Percentiles rank a stretch among this genome's conserved stretches.
phyloP scores from a whole-genome alignment of 768 basidiomycete species.

The Calocera viscosa region DNA sequence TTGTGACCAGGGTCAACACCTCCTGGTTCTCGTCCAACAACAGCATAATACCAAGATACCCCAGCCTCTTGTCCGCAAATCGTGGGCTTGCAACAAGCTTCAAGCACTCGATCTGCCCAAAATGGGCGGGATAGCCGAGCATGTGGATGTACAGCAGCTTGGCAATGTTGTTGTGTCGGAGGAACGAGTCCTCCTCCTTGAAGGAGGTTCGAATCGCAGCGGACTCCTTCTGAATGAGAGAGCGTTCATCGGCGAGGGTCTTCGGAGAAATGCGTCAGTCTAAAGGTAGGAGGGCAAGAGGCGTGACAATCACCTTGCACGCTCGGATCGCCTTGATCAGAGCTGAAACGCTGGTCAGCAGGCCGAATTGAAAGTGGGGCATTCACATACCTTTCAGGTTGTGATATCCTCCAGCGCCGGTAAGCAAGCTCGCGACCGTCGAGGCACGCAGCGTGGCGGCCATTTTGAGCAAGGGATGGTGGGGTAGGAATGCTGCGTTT shows the following conservation, averaged over 20 bases:
- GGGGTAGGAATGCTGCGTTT: constrained; percentile 1
- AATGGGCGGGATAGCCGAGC: constrained; percentile 97
- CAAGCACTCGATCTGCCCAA: constrained; percentile 95
- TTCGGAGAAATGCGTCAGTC: constrained; percentile 23
- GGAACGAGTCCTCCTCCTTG: constrained; percentile 89
- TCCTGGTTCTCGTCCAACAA: constrained; percentile 96
- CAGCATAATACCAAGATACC: constrained; percentile 96
- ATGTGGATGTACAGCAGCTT: constrained; percentile 98
- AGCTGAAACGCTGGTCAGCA: constrained; percentile 36
- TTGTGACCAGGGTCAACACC: constrained; percentile 91
- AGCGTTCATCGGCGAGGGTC: constrained; percentile 97
- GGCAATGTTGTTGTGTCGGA: constrained; percentile 93
- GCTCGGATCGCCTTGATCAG: constrained; percentile 96
- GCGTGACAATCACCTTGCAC: constrained; percentile 59
- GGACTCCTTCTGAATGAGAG: constrained; percentile 92
- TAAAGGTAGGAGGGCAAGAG: constrained; percentile 14
- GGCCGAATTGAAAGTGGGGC: not conserved
- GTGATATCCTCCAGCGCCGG: not conserved
- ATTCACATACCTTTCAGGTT: not conserved
- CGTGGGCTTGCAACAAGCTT: constrained; percentile 90
- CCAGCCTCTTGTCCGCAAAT: constrained; percentile 90
- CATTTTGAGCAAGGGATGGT: not conserved
- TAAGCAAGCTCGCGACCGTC: constrained; percentile 1
- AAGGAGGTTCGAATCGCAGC: constrained; percentile 95
- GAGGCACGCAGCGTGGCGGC: constrained; percentile 1